Percentiles rank a stretch among this genome's conserved stretches.
These are phyloP conservation scores for Pseudogymnoascus sp. DNA, from an alignment of 2,329 filamentous ascomycete genomes.

Conservation along the genomic window DNA sequence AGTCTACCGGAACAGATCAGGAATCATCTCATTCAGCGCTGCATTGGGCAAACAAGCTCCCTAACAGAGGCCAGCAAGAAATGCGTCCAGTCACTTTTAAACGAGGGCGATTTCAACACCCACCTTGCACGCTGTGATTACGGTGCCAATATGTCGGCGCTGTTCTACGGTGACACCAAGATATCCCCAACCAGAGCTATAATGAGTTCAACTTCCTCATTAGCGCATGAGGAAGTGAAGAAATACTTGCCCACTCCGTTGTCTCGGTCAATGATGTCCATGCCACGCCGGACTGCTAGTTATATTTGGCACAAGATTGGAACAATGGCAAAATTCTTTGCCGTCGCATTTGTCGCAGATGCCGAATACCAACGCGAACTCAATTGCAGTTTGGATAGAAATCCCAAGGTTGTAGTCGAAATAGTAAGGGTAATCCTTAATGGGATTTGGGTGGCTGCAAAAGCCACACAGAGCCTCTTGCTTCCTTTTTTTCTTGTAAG, in stretches of 20 bases:
- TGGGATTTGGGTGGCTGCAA: conserved; percentile 44
- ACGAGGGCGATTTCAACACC: conserved; percentile 34
- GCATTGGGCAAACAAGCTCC: conserved; percentile 35
- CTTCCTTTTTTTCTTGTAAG: conserved; percentile 38
- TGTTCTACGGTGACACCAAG: conserved; percentile 23
- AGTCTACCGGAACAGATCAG: conserved; percentile 40
- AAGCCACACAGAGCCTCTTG: conserved; percentile 36
- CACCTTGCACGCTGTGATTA: conserved; percentile 44
- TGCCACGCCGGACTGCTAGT: conserved; percentile 11
- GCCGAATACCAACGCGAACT: conserved; percentile 46
- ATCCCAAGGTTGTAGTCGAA: conserved; percentile 29
- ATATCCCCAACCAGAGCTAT: too few relatives aligned
- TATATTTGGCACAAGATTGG: conserved; percentile 38
- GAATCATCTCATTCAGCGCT: conserved; percentile 39
- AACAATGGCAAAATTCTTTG: conserved; percentile 40
- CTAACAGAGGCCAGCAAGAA: conserved; percentile 28
- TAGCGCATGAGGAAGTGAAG: too few relatives aligned
- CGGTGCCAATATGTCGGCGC: conserved; percentile 34
- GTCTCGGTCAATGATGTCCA: conserved; percentile 21
- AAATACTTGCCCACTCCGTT: conserved; percentile 13
- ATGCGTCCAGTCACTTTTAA: conserved; percentile 29
- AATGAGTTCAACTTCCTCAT: too few relatives aligned
- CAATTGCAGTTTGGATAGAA: conserved; percentile 35
- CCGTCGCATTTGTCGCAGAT: conserved; percentile 45
- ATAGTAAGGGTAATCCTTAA: conserved; percentile 33